Evolutionary conservation across 2,329 filamentous ascomycete species (phyloP), one percentile per base, ranked within the genome.

Genomic region (Pseudogymnoascus destructans): DNA sequence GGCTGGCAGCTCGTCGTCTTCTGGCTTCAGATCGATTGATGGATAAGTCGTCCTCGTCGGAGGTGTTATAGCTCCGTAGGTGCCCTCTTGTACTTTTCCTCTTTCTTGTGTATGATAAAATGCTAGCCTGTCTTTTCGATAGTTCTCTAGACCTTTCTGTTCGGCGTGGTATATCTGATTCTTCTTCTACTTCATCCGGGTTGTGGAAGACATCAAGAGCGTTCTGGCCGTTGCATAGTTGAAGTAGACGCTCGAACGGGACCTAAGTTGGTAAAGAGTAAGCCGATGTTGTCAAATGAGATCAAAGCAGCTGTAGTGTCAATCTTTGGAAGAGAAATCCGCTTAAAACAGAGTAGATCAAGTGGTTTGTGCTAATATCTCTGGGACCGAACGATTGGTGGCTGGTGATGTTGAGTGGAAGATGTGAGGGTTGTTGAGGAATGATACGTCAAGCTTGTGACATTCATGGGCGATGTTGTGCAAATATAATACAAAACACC

Each of bases 181-280:
- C 46, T 3, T 59, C 58, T 6, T 60, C 57, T 17, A 59, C 5
- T 25, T 15, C 42, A 61, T 66, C 58, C 59, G 62, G 59, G 61
- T 61, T 62, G 11, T 71, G 68, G 63, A 73, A 77, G 13, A 68
- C 63, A 33, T 74, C 66, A 19, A 80, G 67, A 15, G 76, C 75
- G 60, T 70, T 69, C 52, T 69, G 64, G 15, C 78, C 78, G 66
- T 78, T 76, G 8, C 72, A 66, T 25, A 76, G 69, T 2, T 67
- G 61, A 10, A 77, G 62, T 3, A 80, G 68, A 30, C 74, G 67
- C 32, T 75, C 69, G 30, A 75, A 73, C 11, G 71, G 64, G 9
- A 79, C 67, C 78, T 80, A 49, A 36, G 36, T 10, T 35, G 13
- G 38, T 57, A 38, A 30, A 27, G 9, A 19, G n/a, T 52, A 5